phyloP scores from a whole-genome alignment of 1,284 basidiomycete species.

The Tremellales sp. region DNA sequence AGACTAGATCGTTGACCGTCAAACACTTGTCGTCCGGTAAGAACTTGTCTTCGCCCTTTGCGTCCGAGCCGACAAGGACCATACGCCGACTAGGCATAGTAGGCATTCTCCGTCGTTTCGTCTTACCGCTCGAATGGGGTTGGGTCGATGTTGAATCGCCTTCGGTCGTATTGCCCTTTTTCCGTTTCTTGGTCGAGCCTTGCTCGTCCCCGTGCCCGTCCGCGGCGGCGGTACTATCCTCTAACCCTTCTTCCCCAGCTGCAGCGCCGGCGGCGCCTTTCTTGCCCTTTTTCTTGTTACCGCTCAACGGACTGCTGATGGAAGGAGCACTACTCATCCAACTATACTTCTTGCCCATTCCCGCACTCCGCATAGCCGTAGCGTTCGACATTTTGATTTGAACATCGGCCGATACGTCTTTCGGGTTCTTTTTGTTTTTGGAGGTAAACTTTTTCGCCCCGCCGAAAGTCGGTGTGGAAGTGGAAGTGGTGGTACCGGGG shows the following conservation, averaged over 20 bases:
- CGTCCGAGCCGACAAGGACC: constrained; percentile 7
- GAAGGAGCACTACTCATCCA: constrained; percentile 35
- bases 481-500: constrained; percentile 1
- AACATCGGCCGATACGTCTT: constrained; percentile 37
- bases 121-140: background rate
- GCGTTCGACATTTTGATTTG: constrained; percentile 39
- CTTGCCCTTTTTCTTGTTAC: constrained; percentile 24
- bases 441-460: constrained; percentile 11
- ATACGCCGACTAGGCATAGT: background rate
- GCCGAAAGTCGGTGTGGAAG: constrained; percentile 16
- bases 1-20: constrained; percentile 36
- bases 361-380: constrained; percentile 26
- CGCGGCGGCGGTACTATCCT: background rate
- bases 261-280: background rate
- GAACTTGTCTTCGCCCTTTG: constrained; percentile 16
- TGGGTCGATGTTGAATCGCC: background rate
- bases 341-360: constrained; percentile 33
- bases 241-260: background rate
- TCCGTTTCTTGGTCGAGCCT: background rate
- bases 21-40: constrained; percentile 35
- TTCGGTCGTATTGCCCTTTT: background rate
- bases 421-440: constrained; percentile 16
- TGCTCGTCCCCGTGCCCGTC: background rate
- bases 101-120: background rate
- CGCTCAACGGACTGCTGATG: constrained; percentile 19